Evolutionary conservation across 1,139 yeast genomes (phyloP), one percentile per base, ranked within the genome.

Genomic region (Nadsonia starkeyi-henricii): DNA sequence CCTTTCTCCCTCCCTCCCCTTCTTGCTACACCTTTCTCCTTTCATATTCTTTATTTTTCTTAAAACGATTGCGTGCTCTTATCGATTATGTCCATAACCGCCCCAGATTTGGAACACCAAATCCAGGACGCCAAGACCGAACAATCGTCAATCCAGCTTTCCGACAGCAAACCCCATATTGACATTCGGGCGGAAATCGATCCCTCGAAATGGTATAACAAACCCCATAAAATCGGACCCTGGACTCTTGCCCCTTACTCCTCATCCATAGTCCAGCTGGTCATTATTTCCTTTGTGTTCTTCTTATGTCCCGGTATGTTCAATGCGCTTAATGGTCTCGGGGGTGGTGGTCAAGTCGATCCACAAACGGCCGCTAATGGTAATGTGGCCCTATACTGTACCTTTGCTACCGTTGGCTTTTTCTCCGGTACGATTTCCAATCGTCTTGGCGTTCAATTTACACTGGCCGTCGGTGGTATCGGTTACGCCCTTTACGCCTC

Each of bases 391-490:
- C 66, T 78, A 49, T 73, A 78, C 59, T 68, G 76, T 30, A 72
- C 78, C 1, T 78, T 77, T 57, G 62, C 63, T n/a, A 69, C 75
- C 21, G 59, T 77, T 50, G 83, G 82, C 46, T 75, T 78, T 64
- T 72, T 78, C 54, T 75, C 78, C 30, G 84, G 84, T 56, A 71
- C 80, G 50, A 69, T 78, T 50, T 72, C 77, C 61, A 78, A 78
- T 64, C 58, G 64, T 18, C 59, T 78, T 44, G 83, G 83, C 50
- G 67, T 73, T 33, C 66, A 71, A 53, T 64, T 66, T 46, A 68
- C 77, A 51, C 65, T 78, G 44, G 65, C 72, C 52, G 60, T 75
- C 53, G 82, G 83, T 48, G 78, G 79, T 48, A 55, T 70, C 45
- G 81, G 82, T 43, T 78, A 78, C 59, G 72, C 76, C 44, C 52